Evolutionary conservation across 805 yeast species (phyloP).

Genomic region (Ascoidea tarda): DNA sequence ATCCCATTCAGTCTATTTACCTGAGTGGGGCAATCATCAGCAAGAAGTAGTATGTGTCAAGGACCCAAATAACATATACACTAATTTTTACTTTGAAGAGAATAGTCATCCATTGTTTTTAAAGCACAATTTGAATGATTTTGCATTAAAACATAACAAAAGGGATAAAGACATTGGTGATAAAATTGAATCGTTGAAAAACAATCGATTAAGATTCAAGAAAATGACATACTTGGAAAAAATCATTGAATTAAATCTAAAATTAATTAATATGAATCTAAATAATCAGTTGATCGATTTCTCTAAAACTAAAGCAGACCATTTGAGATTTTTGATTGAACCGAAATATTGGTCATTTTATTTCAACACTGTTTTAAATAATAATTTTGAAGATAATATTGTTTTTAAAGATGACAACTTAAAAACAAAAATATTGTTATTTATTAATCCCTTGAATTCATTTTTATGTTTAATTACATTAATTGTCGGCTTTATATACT

Average conservation of each 20-base stretch:
- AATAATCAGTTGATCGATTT: not conserved
- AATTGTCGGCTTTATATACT: not conserved
- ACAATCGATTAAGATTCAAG: too few relatives aligned
- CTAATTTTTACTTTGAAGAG: conserved; percentile 64
- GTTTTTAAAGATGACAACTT: conserved; percentile 3
- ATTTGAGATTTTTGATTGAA: not conserved
- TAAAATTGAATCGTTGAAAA: conserved; percentile 1
- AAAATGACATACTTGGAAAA: too few relatives aligned
- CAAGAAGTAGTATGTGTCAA: conserved; percentile 83
- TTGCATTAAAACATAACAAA: too few relatives aligned
- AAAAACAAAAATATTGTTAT: conserved; percentile 15
- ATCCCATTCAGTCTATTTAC: conserved; percentile 61
- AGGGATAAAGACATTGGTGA: conserved; percentile 11
- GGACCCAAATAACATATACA: conserved; percentile 50
- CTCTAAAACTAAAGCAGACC: too few relatives aligned
- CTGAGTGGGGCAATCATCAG: conserved; percentile 76
- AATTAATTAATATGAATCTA: too few relatives aligned
- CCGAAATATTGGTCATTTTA: not conserved
- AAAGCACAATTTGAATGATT: conserved; percentile 8
- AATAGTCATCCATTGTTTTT: conserved; percentile 40
- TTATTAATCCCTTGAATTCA: conserved; percentile 16
- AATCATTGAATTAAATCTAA: too few relatives aligned
- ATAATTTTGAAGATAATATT: too few relatives aligned
- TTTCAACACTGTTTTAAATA: too few relatives aligned
- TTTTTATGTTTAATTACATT: not conserved